Evolutionary conservation across 2,329 filamentous ascomycete species (phyloP).

Genomic region (Myriosclerotinia duriaeana): DNA sequence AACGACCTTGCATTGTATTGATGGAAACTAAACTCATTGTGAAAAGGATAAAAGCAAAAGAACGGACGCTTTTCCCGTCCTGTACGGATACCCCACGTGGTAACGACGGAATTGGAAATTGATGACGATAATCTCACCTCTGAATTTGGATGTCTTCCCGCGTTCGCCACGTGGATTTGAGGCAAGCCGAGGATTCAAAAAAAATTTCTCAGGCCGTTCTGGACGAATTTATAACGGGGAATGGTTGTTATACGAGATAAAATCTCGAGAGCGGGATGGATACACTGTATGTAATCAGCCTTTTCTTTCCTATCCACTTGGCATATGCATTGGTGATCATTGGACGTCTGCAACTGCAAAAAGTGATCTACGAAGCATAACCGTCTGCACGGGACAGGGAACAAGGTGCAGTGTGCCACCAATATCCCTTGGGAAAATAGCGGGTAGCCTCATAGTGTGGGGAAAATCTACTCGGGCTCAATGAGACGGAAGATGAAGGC

Average conservation of each 20-base stretch:
- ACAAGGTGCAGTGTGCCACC: background rate
- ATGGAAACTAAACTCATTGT: background rate
- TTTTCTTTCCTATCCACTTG: conserved; percentile 14
- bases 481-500: background rate
- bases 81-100: conserved; percentile 15
- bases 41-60: background rate
- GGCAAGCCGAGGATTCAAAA: conserved; percentile 6
- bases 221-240: background rate
- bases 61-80: conserved; percentile 7
- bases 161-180: conserved; percentile 13
- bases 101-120: conserved; percentile 11
- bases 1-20: conserved; percentile 12
- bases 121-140: conserved; percentile 13
- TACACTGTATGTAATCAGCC: conserved; percentile 16
- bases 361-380: conserved; percentile 7
- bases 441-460: conserved; percentile 1
- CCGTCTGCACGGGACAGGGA: background rate
- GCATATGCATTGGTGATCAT: conserved; percentile 16
- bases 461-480: conserved; percentile 2
- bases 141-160: conserved; percentile 5
- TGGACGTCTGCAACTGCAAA: conserved; percentile 1
- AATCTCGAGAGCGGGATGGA: conserved; percentile 3
- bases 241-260: background rate
- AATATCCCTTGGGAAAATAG: conserved; percentile 3
- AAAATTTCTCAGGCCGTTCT: background rate